Evolutionary conservation across 2,329 filamentous ascomycete species (phyloP).

Genomic region (Trichoderma sp.): DNA sequence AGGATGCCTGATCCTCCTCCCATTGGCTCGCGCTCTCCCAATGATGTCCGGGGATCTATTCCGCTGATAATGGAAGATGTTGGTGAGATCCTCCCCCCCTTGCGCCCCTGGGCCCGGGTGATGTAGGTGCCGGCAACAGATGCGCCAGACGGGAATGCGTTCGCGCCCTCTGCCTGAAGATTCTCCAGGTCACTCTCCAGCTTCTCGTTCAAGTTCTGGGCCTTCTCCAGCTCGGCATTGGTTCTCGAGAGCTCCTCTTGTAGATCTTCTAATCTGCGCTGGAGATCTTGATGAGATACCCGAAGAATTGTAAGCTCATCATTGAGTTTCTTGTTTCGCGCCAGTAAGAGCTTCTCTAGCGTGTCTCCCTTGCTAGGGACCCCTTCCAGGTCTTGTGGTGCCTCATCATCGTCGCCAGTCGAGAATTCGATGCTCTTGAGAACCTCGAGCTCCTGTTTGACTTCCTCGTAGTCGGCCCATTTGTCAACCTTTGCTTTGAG

Average conservation of each 20-base stretch:
- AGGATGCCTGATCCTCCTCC: slow-evolving; percentile 83
- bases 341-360: slow-evolving; percentile 84
- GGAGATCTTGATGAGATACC: slow-evolving; percentile 90
- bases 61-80: slow-evolving; percentile 98
- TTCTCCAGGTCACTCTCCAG: slow-evolving; percentile 88
- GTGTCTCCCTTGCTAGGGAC: slow-evolving; percentile 62
- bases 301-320: slow-evolving; percentile 91
- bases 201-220: slow-evolving; percentile 79
- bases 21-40: slow-evolving; percentile 56
- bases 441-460: slow-evolving; percentile 94
- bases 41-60: slow-evolving; percentile 66
- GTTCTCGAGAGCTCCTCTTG: slow-evolving; percentile 81
- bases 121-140: slow-evolving; percentile 91
- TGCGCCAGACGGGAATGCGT: slow-evolving; percentile 82
- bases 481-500: slow-evolving; percentile 80
- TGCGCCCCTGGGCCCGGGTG: slow-evolving; percentile 61
- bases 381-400: slow-evolving; percentile 41
- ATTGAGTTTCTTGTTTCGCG: slow-evolving; percentile 92
- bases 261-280: slow-evolving; percentile 72
- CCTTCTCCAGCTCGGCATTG: slow-evolving; percentile 81
- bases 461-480: slow-evolving; percentile 91
- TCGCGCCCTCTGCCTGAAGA: slow-evolving; percentile 80
- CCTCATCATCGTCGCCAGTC: slow-evolving; percentile 78
- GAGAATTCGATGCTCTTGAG: slow-evolving; percentile 98
- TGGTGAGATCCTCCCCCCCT: slow-evolving; percentile 72